Base-by-base conservation (phyloP, 2,329 filamentous ascomycete species). In the Xylaria sp. region DNA sequence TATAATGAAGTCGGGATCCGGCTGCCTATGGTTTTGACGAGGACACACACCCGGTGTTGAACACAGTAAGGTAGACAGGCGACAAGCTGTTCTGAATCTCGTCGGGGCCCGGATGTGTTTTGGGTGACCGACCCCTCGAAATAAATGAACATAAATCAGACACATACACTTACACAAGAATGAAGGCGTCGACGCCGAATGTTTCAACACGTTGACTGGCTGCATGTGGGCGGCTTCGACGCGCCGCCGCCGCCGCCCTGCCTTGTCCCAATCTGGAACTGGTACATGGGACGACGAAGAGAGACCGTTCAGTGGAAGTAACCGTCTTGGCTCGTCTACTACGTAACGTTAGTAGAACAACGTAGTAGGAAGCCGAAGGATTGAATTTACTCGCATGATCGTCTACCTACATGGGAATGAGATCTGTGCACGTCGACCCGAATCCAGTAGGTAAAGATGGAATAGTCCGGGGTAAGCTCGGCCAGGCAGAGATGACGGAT, bases 401-500 rank as follows among this genome's bases (percentile, higher is more conserved):
- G 18, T 44, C 41, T 40, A 44, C 39, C 29, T 48, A 26, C 26
- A 20, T 22, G 50, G n/a, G 19, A 26, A 17, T 53, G 22, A 45
- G 47, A 55, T 57, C 57, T 44, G 48, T 40, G 11, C 44, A 44
- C 39, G 26, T 26, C 46, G 24, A 46, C 44, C 37, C 37, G 39
- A 42, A 56, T 56, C 50, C 13, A 56, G 50, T 18, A 59, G 42
- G 44, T 48, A 52, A 17, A 46, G 24, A 34, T 6, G 29, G 9
- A 26, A 57, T 44, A 52, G 40, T 43, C 56, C 52, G 58, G 55
- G 48, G 50, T 42, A 56, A 50, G 56, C 29, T 34, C 16, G 9
- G 9, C 9, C 3, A 13, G 29, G 29, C 11, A 7, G 29, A 7
- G 29, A 34, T 7, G 29, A 34, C 8, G 29, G 29, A 34, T 34